phyloP scores from a whole-genome alignment of 2,329 filamentous ascomycete species.

The Aspergillus sp. region DNA sequence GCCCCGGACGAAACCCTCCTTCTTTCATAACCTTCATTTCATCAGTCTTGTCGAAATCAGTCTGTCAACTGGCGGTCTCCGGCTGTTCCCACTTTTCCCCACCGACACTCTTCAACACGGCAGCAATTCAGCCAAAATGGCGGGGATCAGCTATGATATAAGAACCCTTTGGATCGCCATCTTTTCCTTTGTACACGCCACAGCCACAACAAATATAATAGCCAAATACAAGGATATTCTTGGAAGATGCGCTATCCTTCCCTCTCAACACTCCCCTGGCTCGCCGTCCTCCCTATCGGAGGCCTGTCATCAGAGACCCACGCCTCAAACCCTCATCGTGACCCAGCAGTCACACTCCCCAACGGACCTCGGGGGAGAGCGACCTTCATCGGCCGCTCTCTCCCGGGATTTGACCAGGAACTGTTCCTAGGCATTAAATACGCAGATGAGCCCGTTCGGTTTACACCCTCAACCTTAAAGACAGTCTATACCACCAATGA shows the following conservation, averaged over 20 bases:
- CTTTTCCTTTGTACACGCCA: background rate
- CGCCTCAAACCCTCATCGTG: background rate
- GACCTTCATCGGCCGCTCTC: conserved; percentile 31
- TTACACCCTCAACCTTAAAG: conserved; percentile 32
- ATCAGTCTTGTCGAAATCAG: background rate
- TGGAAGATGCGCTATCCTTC: conserved; percentile 6
- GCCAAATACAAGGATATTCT: background rate
- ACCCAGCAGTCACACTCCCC: conserved; percentile 7
- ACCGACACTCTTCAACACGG: background rate
- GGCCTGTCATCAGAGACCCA: background rate
- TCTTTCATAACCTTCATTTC: background rate
- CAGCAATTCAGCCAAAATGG: background rate
- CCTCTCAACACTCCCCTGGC: conserved; percentile 5
- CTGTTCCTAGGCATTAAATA: conserved; percentile 37
- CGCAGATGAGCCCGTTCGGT: conserved; percentile 32
- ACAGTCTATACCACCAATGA: conserved; percentile 26
- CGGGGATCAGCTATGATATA: background rate
- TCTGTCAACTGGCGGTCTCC: background rate
- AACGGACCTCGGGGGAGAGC: conserved; percentile 16
- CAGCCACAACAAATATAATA: background rate
- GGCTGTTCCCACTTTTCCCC: background rate
- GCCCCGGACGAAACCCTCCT: background rate
- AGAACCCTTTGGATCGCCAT: background rate
- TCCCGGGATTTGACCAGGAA: conserved; percentile 34
- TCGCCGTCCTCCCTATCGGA: background rate